Evolutionary conservation across 2,329 filamentous ascomycete genomes (phyloP), one percentile per base, ranked within the genome.

Genomic region (Claviceps purpurea): DNA sequence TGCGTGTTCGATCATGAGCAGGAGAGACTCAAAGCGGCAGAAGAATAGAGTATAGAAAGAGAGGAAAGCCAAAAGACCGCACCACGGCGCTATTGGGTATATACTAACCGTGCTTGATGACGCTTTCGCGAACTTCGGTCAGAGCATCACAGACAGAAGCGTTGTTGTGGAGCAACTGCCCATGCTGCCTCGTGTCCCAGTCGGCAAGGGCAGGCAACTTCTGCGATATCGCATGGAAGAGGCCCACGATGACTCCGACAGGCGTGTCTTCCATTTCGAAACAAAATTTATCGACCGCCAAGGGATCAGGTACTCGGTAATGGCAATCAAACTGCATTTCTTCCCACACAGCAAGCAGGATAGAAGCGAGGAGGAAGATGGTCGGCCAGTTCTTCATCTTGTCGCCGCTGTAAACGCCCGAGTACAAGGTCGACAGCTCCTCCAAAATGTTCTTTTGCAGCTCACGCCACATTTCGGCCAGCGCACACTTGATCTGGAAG

Each of bases 271-370:
- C 91, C 91, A 97, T 97, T 65, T 97, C 91, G 54, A 75, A 81
- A 75, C 90, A 96, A 76, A 97, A 97, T 73, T 95, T 95, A 64
- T 91, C 82, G 56, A 95, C 90, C 5, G 86, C 85, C 49, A 79
- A 76, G 51, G 85, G 78, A 66, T 96, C 90, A 4, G 87, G 89
- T 3, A 94, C 84, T 50, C 91, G 86, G 77, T 95, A 97, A 72
- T 95, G 88, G 76, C 87, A 94, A 72, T 97, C 91, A 64, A 96
- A 97, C 68, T 97, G 90, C 82, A 97, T 96, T 77, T 95, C 86
- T 68, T 97, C 91, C 91, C 91, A 97, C 20, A 97, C 89, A 11
- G 88, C 88, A 47, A 97, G 77, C 38, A 97, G 80, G 57, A 97
- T 93, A 4, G 88, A 90, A 10, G 90, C 91, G 52, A 96, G 77